Evolutionary conservation across 345 rosid species (phyloP), one percentile per base, ranked within the genome.

Genomic region (Rhizophora mangle): DNA sequence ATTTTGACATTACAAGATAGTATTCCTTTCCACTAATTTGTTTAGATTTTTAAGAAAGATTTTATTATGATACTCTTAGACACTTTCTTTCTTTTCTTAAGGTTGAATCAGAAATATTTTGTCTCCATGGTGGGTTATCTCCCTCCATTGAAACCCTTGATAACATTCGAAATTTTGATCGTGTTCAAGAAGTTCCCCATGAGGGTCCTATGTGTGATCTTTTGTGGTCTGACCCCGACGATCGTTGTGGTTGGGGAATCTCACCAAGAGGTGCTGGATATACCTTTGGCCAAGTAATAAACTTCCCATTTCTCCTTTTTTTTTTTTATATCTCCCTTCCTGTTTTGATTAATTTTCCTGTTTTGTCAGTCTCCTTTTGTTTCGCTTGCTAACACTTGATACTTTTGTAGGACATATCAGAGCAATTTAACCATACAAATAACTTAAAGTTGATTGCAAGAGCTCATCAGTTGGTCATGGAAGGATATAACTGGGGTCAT

Each of bases 201-300:
- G 98, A 93, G 78, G 98, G 98, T 72, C 97, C 98, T 31, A 91
- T 93, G 97, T 93, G 98, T 73, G 98, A 93, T 80, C 92, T 93
- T n/a, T 78, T 93, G 73, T 93, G 98, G 98, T 91, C 97, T 51
- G 98, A 91, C 63, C 98, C 98, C 2, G 98, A 93, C 73, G 98
- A 93, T 76, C 85, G 97, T 2, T 90, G 97, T 83, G 97, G 96
- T 47, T 93, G 96, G 98, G 98, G 97, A 31, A 89, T 93, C 80
- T 91, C 97, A 68, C 98, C 98, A 2, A 87, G 98, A 72, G 98
- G 98, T 74, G 98, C 97, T 11, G 97, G 97, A 63, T 91, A 91
- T 82, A 91, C 97, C 52, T 93, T 93, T 78, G 98, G 98, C 75
- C 98, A 94, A 80, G 98, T 94, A 85, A 73, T 59, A 37, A 55